phyloP scores from a whole-genome alignment of 2,329 filamentous ascomycete genomes.

The Sporothrix euskadiensis region DNA sequence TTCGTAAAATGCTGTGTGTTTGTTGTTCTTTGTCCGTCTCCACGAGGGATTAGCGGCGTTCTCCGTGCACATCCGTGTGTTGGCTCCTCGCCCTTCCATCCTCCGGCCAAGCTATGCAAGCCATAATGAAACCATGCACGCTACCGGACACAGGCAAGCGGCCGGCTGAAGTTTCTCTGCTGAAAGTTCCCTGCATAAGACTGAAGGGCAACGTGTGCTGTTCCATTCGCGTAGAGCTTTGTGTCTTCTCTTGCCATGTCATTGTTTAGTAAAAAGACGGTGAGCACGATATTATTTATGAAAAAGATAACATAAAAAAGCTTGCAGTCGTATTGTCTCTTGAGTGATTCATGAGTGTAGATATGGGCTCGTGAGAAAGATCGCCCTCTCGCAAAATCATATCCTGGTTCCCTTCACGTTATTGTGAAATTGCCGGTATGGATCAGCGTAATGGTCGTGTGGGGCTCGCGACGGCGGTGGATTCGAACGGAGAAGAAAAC shows the following conservation, averaged over 20 bases:
- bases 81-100: background rate
- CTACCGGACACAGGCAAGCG: background rate
- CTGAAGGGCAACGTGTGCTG: background rate
- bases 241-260: background rate
- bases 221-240: slow-evolving; percentile 6
- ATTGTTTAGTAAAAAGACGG: slow-evolving; percentile 9
- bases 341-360: background rate
- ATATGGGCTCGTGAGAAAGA: background rate
- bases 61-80: background rate
- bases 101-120: background rate
- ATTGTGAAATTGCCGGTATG: slow-evolving; percentile 16
- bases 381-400: background rate
- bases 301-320: background rate
- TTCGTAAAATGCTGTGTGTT: background rate
- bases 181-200: background rate
- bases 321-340: background rate
- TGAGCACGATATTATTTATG: background rate
- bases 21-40: background rate
- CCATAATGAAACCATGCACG: background rate
- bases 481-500: background rate
- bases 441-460: slow-evolving; percentile 16
- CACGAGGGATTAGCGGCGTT: background rate
- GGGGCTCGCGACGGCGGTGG: background rate
- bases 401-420: background rate
- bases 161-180: background rate